phyloP scores from a whole-genome alignment of 2,329 filamentous ascomycete species.

The Microcyclospora pomicola region DNA sequence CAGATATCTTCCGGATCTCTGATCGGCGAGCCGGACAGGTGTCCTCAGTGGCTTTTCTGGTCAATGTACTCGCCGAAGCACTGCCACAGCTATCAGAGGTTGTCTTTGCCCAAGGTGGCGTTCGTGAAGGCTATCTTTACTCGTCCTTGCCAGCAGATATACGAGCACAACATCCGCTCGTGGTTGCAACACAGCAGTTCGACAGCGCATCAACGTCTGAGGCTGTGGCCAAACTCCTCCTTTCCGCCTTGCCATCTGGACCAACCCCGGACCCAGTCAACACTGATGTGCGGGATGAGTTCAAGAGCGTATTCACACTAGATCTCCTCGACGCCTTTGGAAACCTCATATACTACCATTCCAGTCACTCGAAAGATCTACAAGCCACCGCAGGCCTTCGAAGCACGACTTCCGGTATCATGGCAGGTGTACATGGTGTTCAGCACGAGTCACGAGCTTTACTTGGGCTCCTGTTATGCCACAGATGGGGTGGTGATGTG shows the following conservation, averaged over 20 bases:
- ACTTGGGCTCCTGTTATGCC: conserved; percentile 56
- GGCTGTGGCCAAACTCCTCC: conserved; percentile 36
- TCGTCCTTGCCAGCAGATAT: conserved; percentile 48
- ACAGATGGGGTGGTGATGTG: conserved; percentile 58
- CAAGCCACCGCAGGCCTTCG: conserved; percentile 57
- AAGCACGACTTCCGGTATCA: conserved; percentile 52
- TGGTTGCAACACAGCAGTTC: conserved; percentile 44
- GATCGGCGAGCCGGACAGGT: conserved; percentile 68
- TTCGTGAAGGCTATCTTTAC: conserved; percentile 71
- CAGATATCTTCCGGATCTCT: conserved; percentile 55
- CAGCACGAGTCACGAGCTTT: conserved; percentile 58
- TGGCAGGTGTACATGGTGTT: conserved; percentile 57
- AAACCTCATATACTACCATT: conserved; percentile 42
- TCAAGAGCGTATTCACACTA: conserved; percentile 27
- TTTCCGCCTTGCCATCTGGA: conserved; percentile 30
- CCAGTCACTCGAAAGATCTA: conserved; percentile 31
- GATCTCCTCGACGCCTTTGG: conserved; percentile 41
- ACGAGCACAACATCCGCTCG: conserved; percentile 53
- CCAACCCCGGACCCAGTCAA: conserved; percentile 4
- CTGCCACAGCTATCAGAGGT: conserved; percentile 59
- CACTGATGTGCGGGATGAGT: conserved; percentile 18
- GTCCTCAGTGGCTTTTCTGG: conserved; percentile 65
- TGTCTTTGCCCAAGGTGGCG: conserved; percentile 76
- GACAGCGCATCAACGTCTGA: conserved; percentile 33
- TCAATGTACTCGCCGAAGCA: conserved; percentile 57